Conservation (phyloP, 2,329 filamentous ascomycete genomes). For the Ceratocystis cubensis region DNA sequence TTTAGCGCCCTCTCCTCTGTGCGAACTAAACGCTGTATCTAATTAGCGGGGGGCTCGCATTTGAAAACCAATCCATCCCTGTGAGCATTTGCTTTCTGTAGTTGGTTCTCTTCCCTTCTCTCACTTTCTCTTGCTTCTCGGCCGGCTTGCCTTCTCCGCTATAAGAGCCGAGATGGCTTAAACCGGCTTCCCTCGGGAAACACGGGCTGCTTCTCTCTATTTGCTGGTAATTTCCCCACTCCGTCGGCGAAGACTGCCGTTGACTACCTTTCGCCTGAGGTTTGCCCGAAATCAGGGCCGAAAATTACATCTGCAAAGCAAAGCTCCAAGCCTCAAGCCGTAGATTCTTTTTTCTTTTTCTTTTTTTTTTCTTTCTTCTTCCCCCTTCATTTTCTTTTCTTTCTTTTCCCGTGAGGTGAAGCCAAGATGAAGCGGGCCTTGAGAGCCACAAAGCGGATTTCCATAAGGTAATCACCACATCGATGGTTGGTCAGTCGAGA, state of each 20-base stretch:
- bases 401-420: too few relatives aligned
- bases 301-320: not conserved
- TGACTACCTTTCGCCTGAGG: not conserved
- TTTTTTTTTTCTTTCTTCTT: not conserved
- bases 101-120: not conserved
- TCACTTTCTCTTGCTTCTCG: not conserved
- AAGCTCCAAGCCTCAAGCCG: not conserved
- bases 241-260: not conserved
- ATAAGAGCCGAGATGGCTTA: not conserved
- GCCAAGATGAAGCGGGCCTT: conserved; percentile 8
- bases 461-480: conserved; percentile 5
- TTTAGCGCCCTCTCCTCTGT: not conserved
- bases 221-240: not conserved
- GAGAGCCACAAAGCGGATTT: not conserved
- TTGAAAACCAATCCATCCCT: not conserved
- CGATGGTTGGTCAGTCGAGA: conserved; percentile 1
- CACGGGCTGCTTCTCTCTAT: not conserved
- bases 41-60: not conserved
- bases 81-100: not conserved
- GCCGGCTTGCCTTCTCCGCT: not conserved
- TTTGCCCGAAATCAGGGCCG: not conserved
- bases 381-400: too few relatives aligned
- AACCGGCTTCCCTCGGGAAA: conserved; percentile 11
- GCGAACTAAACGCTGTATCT: not conserved
- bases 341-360: not conserved